phyloP scores from a whole-genome alignment of 208 protist species.

The Trypanosoma congolense region DNA sequence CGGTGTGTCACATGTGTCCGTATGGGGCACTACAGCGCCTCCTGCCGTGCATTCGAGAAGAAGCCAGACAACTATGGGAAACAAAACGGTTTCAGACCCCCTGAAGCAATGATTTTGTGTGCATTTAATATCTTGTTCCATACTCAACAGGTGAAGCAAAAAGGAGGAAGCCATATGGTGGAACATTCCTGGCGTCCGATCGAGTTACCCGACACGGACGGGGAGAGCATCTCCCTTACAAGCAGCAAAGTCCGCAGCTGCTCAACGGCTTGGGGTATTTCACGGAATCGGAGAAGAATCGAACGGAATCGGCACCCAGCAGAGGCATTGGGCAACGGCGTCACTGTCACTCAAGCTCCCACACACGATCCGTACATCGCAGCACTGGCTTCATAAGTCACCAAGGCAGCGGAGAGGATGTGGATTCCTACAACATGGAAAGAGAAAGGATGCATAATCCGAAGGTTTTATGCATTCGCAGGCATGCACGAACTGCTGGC shows the following conservation, averaged over 20 bases:
- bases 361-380: background rate
- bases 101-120: background rate
- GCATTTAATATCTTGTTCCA: background rate
- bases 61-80: background rate
- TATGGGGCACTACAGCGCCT: background rate
- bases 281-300: background rate
- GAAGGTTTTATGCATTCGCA: conserved; percentile 1
- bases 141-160: background rate
- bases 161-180: background rate
- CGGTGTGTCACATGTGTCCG: background rate
- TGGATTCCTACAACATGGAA: conserved; percentile 2
- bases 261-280: background rate
- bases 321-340: background rate
- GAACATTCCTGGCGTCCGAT: background rate
- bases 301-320: background rate
- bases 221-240: background rate
- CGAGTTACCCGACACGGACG: background rate
- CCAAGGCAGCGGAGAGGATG: background rate
- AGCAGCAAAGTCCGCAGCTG: background rate
- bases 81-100: background rate
- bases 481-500: background rate
- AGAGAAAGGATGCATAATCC: conserved; percentile 5
- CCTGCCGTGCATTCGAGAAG: background rate
- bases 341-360: background rate
- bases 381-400: background rate